These are phyloP conservation scores for Trichoderma asperellum DNA, from an alignment of 2,329 filamentous ascomycete species.

Conservation along the genomic window DNA sequence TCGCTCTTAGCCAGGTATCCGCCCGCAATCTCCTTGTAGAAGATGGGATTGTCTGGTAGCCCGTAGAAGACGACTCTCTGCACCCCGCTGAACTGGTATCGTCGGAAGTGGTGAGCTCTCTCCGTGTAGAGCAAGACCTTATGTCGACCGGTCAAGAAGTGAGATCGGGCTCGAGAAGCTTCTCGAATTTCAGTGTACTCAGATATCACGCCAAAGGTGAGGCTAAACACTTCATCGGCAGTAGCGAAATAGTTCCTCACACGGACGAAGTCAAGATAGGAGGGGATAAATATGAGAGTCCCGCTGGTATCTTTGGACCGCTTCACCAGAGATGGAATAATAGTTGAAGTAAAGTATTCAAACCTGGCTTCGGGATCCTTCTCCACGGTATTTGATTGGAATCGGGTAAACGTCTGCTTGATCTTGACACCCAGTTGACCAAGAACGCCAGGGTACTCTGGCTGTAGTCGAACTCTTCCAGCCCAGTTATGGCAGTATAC, in stretches of 20 bases:
- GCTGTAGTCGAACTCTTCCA: conserved; percentile 75
- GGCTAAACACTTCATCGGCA: conserved; percentile 55
- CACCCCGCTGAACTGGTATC: conserved; percentile 82
- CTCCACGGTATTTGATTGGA: conserved; percentile 70
- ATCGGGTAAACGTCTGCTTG: conserved; percentile 88
- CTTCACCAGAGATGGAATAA: conserved; percentile 75
- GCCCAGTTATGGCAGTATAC: conserved; percentile 77
- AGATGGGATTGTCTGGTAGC: conserved; percentile 82
- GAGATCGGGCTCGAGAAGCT: conserved; percentile 79
- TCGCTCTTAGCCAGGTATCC: conserved; percentile 66
- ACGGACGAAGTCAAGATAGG: conserved; percentile 92
- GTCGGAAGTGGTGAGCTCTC: conserved; percentile 92
- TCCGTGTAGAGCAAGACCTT: conserved; percentile 88
- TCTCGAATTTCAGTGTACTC: conserved; percentile 84
- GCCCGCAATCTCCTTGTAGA: conserved; percentile 77
- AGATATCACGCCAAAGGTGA: conserved; percentile 75
- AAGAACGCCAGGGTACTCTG: conserved; percentile 71
- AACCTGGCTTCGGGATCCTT: conserved; percentile 87
- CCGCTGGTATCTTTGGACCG: conserved; percentile 67
- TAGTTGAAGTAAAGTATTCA: conserved; percentile 82
- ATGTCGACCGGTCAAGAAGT: conserved; percentile 84
- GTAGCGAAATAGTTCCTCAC: conserved; percentile 90
- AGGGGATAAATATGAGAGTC: conserved; percentile 86
- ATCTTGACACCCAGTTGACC: conserved; percentile 72
- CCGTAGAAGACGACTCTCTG: conserved; percentile 87